Base-by-base conservation (phyloP, 164 flowering plant genomes). In the Santalum album region DNA sequence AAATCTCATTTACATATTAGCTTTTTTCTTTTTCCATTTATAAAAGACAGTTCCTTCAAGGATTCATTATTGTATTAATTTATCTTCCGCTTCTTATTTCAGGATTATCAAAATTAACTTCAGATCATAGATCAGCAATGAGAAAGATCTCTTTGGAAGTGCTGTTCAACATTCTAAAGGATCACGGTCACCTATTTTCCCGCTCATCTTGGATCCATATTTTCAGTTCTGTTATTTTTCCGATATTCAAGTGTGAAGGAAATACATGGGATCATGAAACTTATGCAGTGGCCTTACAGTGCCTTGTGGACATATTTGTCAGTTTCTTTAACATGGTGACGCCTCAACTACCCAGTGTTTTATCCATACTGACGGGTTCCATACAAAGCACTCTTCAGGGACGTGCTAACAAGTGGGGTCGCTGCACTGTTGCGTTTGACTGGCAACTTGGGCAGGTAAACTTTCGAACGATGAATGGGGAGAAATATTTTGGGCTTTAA, bases 121-220 rank as follows among this genome's bases (percentile, higher is more conserved):
- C 91, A 36, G 99, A 90, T 73, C 77, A 97, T 17, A 72, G 99
- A 69, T 71, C 83, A 48, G 80, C 95, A 20, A 90, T 94, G 54
- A 70, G 95, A 63, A 94, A 78, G 69, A 83, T 96, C 67, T 73
- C 99, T 39, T 68, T 94, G 70, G 96, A 94, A 79, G 96, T 94
- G 49, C 91, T 94, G 22, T 94, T 90, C 56, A 84, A 90, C 72
- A 94, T 90, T 65, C 76, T 94, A 24, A 87, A 82, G 71, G 99
- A 94, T 74, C 99, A 94, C 64, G 99, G 99, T 40, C 83, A 80
- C 70, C 89, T 84, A 34, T 94, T 94, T 67, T 81, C 99, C 17
- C 74, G 68, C 38, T 54, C 72, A 20, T 90, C 87, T 46, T 94
- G 96, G 97, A 66, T 53, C n/a, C 65, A 67, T 61, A 65, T 86